phyloP scores from a whole-genome alignment of 1,139 yeast species.

The Suhomyces coccinellae region DNA sequence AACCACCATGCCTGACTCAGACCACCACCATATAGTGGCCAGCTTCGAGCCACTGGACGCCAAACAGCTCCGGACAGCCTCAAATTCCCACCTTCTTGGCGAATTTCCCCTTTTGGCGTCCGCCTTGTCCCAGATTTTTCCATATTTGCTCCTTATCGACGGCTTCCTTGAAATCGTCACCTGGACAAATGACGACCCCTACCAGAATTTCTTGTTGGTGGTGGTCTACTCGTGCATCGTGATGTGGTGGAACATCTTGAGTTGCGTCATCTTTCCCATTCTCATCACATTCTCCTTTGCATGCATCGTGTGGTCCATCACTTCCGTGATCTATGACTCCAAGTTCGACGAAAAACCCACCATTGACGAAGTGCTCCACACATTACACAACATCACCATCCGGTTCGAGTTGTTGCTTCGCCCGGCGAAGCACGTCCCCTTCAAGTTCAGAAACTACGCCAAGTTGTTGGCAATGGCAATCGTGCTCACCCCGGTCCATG shows the following conservation, averaged over 20 bases:
- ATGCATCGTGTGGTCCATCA: conserved; percentile 47
- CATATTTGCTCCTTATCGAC: conserved; percentile 48
- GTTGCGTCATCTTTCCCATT: conserved; percentile 41
- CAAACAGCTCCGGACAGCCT: conserved; percentile 27
- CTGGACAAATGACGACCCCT: conserved; percentile 58
- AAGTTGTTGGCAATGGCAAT: conserved; percentile 34
- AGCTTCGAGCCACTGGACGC: conserved; percentile 42
- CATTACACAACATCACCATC: conserved; percentile 49
- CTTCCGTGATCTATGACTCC: conserved; percentile 44
- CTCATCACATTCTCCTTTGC: conserved; percentile 37
- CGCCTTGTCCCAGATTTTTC: conserved; percentile 50
- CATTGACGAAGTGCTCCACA: conserved; percentile 54
- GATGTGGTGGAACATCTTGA: conserved; percentile 46
- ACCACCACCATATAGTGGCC: conserved; percentile 24
- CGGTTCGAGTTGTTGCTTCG: conserved; percentile 47
- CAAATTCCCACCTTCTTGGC: conserved; percentile 32
- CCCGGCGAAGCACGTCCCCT: conserved; percentile 39
- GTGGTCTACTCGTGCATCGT: conserved; percentile 41
- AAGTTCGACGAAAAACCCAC: conserved; percentile 52
- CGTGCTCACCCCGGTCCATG: conserved; percentile 51
- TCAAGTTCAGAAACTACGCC: conserved; percentile 27
- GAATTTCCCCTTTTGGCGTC: conserved; percentile 50
- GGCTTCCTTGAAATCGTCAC: conserved; percentile 47
- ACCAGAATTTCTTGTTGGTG: conserved; percentile 47
- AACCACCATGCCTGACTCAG: conserved; percentile 16